Base-by-base conservation (phyloP, 2,329 filamentous ascomycete genomes). In the Pyrenochaeta sp. region DNA sequence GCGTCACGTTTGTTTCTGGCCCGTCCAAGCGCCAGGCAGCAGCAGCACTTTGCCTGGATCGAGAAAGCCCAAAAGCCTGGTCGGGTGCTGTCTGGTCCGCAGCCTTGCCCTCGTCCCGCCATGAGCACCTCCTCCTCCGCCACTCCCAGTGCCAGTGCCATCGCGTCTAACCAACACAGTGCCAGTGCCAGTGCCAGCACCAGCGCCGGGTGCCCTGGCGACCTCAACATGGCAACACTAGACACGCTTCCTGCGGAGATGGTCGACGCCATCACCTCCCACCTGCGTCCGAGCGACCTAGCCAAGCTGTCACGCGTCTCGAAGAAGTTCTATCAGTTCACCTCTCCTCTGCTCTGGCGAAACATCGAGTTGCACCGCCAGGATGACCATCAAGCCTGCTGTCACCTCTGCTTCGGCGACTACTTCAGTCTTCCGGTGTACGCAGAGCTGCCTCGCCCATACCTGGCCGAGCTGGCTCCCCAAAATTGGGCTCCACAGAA, bases 291-390 rank as follows among this genome's bases (percentile, higher is more conserved):
- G 3, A 30, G 31, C 19, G 36, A 46, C 23, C 17, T 46, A 10
- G 41, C 43, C 10, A 35, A 41, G 27, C 31, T 46, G 20, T 36
- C 37, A 3, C 30, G 32, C 17, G 37, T 34, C 13, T 46, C 43
- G 9, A 46, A 35, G 20, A 40, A 29, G 26, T 41, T 29, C 11
- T 20, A 37, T 17, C 31, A 34, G 20, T 26, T 41, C 6, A 31
- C 37, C 7, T 31, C 40, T 26, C 15, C 30, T 1, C 19, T 19
- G 9, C 29, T 46, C 10, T 46, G 43, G 43, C 23, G 13, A 6
- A 36, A 19, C 27, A 36, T 46, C 17, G 43, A 46, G 18, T 24
- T 46, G 9, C 43, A 46, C 31, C 39, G 30, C 7, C 39, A 36
- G 22, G 39, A 42, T 8, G 39, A 31, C 9, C 39, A 42, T 24